Conservation (phyloP, 768 basidiomycete genomes). For the Lactarius indigo region DNA sequence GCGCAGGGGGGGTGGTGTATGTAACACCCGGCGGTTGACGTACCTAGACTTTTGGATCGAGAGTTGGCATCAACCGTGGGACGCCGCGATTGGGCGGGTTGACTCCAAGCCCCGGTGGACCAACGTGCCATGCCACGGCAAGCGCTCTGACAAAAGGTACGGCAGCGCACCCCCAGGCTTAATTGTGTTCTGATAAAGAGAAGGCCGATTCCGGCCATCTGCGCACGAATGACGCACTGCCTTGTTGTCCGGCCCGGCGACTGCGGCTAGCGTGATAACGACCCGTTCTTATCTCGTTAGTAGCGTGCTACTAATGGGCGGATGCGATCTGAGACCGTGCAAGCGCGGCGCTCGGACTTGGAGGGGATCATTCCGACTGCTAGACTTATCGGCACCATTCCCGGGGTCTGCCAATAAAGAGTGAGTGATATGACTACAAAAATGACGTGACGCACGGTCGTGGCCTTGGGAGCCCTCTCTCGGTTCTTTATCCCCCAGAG, state of each 20-base stretch:
- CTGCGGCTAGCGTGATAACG: neutral
- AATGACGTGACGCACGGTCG: constrained; percentile 6
- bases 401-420: neutral
- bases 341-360: constrained; percentile 4
- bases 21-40: neutral
- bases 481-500: neutral
- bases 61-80: neutral
- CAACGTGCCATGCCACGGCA: neutral
- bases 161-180: neutral
- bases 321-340: constrained; percentile 2
- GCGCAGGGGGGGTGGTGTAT: neutral
- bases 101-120: neutral
- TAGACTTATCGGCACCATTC: constrained; percentile 12
- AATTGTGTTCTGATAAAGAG: neutral
- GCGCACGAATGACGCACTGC: neutral
- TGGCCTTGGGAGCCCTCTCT: constrained; percentile 1
- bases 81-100: neutral
- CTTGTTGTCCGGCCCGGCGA: neutral
- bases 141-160: neutral
- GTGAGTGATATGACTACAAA: neutral
- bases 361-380: neutral
- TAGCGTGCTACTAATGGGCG: neutral
- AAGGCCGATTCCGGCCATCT: neutral
- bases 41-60: neutral
- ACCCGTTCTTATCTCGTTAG: neutral